Base-by-base conservation (phyloP, 768 basidiomycete genomes). In the Rhodotorula graminis region DNA sequence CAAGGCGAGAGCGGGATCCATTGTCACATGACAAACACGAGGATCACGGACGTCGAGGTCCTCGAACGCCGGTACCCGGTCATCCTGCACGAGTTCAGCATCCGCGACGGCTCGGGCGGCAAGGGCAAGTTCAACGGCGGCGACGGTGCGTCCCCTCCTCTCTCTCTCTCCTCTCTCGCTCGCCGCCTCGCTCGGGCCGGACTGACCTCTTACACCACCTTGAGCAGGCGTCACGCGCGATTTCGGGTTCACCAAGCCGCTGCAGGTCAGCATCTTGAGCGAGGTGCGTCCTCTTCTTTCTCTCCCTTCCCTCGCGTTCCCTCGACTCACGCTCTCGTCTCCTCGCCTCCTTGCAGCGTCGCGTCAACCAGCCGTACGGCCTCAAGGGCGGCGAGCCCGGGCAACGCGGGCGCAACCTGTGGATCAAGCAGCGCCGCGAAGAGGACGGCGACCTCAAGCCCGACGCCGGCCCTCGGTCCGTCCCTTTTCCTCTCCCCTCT, bases 21-120 rank as follows among this genome's bases (percentile, higher is more conserved):
- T 31, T 42, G 19, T 1, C 62, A 70, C 55, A 71, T 74, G 71
- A 75, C 75, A 46, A 76, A 76, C 80, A 93, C 92, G 3, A 91
- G 93, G 78, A 93, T 93, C 77, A 93, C 93, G 0, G 94, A 97
- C 77, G 89, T 93, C 49, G 94, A 97, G 79, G 89, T 95, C 77
- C 85, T 97, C 49, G 94, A 97, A 79, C 86, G 93, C 61, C 87
- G 94, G 57, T 97, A 96, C 80, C 93, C 94, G 0, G 88, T 95
- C n/a, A 83, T 96, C 76, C 76, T 97, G 25, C 91, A 90, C 79
- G 87, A 86, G 78, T 96, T 96, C 61, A 64, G 63, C 27, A 46
- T 79, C 44, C 73, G 78, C 19, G 61, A 73, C 7, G 76, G 74
- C 21, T 72, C 67, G 1, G 76, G 71, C 2, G 77, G 76, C 31